Percentiles rank a stretch among this genome's conserved stretches.
phyloP scores from a whole-genome alignment of 1,284 basidiomycete species.

The Macrocystidia cucumis region DNA sequence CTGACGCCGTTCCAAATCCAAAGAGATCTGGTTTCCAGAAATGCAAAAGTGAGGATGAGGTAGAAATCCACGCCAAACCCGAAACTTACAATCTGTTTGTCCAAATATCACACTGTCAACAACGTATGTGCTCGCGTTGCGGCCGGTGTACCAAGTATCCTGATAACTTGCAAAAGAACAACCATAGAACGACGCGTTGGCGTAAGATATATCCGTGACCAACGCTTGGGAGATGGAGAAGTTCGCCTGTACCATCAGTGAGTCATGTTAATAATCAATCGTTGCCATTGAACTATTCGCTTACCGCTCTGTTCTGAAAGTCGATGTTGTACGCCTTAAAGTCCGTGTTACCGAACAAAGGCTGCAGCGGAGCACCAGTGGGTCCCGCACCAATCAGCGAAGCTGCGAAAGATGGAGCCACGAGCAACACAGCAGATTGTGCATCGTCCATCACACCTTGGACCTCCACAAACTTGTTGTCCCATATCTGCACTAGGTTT shows the following conservation, averaged over 20 bases:
- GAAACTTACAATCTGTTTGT: conserved; percentile 62
- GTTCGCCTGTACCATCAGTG: conserved; percentile 32
- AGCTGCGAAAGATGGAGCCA: conserved; percentile 40
- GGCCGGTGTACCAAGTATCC: conserved; percentile 62
- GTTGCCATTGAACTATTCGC: conserved; percentile 10
- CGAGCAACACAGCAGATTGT: conserved; percentile 42
- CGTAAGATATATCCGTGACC: conserved; percentile 50
- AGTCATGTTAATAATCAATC: too few species aligned
- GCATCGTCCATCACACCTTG: conserved; percentile 48
- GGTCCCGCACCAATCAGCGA: conserved; percentile 50
- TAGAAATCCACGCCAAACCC: neutral
- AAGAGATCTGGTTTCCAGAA: conserved; percentile 37
- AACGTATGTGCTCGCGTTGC: conserved; percentile 51
- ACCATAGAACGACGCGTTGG: conserved; percentile 63
- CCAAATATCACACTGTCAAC: conserved; percentile 58
- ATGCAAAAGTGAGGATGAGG: conserved; percentile 1
- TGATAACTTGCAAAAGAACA: conserved; percentile 58
- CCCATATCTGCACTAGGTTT: conserved; percentile 52
- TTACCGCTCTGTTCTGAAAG: conserved; percentile 57
- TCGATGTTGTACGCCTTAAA: conserved; percentile 65
- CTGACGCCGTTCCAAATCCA: conserved; percentile 50
- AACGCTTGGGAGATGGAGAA: conserved; percentile 53
- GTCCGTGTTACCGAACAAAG: conserved; percentile 45
- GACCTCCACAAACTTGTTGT: conserved; percentile 31
- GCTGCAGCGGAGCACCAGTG: conserved; percentile 46